phyloP scores from a whole-genome alignment of 148 eudicot genomes.

The Persicaria maculosa region DNA sequence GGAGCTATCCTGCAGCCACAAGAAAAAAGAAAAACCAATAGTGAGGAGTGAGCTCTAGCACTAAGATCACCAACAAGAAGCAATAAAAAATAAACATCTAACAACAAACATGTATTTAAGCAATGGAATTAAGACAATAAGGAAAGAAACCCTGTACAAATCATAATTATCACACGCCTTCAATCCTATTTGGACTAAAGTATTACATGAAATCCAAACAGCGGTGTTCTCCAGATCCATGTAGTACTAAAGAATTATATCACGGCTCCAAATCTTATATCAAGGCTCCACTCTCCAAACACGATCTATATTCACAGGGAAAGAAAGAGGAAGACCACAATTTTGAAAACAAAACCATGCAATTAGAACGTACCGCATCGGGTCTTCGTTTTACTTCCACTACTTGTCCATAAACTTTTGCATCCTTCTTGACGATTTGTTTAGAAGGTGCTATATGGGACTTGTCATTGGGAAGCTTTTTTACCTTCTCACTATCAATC shows the following conservation, averaged over 20 bases:
- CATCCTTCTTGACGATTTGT: constrained; percentile 12
- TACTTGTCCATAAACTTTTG: constrained; percentile 23
- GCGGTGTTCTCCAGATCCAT: neutral
- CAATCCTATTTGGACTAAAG: neutral
- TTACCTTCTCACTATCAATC: constrained; percentile 16
- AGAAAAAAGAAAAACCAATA: neutral
- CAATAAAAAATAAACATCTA: neutral
- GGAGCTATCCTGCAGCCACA: constrained; percentile 35
- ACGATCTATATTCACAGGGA: neutral
- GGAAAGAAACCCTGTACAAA: neutral
- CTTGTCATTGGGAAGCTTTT: constrained; percentile 29
- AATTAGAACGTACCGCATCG: constrained; percentile 52
- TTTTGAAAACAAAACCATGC: neutral
- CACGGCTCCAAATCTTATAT: no score
- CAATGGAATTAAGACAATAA: neutral
- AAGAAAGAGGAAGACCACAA: neutral
- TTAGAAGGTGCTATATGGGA: constrained; percentile 19
- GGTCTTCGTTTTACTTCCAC: constrained; percentile 62
- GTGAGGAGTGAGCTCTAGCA: constrained; percentile 4
- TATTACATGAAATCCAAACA: neutral
- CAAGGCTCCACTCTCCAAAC: neutral
- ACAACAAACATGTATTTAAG: neutral
- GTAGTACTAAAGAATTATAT: neutral
- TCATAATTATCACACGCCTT: neutral
- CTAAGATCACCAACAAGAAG: neutral